These are phyloP conservation scores for Calonectria pauciramosa DNA, from an alignment of 2,329 filamentous ascomycete genomes.

Conservation along the genomic window DNA sequence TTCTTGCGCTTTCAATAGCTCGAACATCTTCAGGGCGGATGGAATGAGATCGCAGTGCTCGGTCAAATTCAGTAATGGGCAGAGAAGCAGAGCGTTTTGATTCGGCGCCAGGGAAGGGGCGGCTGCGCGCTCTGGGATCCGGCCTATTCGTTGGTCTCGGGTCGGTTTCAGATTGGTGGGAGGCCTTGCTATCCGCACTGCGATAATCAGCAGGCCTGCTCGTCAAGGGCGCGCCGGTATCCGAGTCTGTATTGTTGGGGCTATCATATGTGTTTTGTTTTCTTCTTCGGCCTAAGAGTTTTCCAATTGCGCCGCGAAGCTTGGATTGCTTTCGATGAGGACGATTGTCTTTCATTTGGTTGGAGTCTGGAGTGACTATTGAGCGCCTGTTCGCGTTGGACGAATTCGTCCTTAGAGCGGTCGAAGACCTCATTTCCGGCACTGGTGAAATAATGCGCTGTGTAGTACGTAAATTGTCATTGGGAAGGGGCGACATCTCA, in stretches of 20 bases:
- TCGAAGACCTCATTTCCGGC: conserved; percentile 26
- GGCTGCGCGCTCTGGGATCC: conserved; percentile 55
- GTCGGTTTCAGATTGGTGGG: conserved; percentile 27
- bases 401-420: conserved; percentile 42
- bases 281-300: conserved; percentile 71
- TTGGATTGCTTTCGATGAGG: conserved; percentile 71
- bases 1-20: conserved; percentile 67
- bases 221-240: conserved; percentile 38
- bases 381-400: conserved; percentile 63
- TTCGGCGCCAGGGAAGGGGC: conserved; percentile 53
- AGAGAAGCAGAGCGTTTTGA: conserved; percentile 70
- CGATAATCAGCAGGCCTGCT: conserved; percentile 42
- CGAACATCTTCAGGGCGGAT: conserved; percentile 68
- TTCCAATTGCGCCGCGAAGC: conserved; percentile 68
- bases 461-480: conserved; percentile 28
- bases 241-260: conserved; percentile 40
- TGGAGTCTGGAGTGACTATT: conserved; percentile 55
- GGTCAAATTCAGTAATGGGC: conserved; percentile 72
- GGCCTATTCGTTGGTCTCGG: conserved; percentile 35
- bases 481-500: conserved; percentile 27
- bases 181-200: conserved; percentile 33
- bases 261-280: conserved; percentile 51
- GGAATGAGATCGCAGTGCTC: conserved; percentile 73
- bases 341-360: conserved; percentile 38
- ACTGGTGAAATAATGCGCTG: conserved; percentile 27